Base-by-base conservation (phyloP, 2,329 filamentous ascomycete species). In the Xylaria sp. region DNA sequence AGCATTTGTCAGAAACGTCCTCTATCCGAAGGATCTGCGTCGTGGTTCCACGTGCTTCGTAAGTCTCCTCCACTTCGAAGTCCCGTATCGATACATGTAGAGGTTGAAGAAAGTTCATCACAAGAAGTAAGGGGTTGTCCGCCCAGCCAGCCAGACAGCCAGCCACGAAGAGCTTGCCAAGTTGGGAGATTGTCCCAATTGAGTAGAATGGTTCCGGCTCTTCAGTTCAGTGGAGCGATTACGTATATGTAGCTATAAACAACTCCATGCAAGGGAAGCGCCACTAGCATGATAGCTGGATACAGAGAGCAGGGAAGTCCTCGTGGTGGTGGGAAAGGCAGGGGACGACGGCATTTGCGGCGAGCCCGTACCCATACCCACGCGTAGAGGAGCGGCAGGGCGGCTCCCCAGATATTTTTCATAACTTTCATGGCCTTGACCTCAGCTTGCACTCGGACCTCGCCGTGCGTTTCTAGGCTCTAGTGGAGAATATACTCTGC, bases 171-270 rank as follows among this genome's bases (percentile, higher is more conserved):
- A 69, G 34, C 73, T 72, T 18, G 76, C 74, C 2, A 82, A 69
- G 11, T 69, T 72, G 22, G 77, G 76, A 55, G n/a, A 82, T 82
- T 40, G 77, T 76, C n/a, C 66, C 64, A 49, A 82, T 72, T 1
- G 79, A 80, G 26, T n/a, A 76, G 73, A 1, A 64, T 66, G 1
- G 79, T 74, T 48, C 82, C 77, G 79, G 74, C 48, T 82, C 77
- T n/a, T 72, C 69, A 0, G 80, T 82, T 39, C 81, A 7, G 29
- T 7, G 69, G 1, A 81, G 81, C 4, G 83, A 71, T 18, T 71
- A 73, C 60, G 79, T 80, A 66, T 83, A 83, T 2, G 81, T 81
- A 7, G 84, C 81, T 80, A 66, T 83, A 83, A 2, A 81, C 81
- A 7, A 84, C 81, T 2, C 81, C 74, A 61, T 84, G 81, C 2